Evolutionary conservation across 2,329 filamentous ascomycete genomes (phyloP).

Genomic region (Claviceps quebecensis): DNA sequence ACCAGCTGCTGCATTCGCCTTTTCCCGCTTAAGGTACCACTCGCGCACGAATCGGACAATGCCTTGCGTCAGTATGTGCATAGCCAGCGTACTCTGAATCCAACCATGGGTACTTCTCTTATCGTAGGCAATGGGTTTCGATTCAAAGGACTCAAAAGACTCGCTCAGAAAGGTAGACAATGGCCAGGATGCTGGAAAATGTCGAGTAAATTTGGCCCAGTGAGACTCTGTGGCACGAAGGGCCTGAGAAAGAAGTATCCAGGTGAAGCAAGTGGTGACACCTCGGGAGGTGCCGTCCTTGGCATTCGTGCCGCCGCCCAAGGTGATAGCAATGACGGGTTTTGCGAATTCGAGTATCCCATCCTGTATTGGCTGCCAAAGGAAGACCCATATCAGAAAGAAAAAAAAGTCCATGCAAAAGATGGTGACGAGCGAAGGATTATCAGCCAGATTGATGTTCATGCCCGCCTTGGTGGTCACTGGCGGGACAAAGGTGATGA

Average conservation of each 20-base stretch:
- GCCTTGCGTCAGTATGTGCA: constrained; percentile 63
- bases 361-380: constrained; percentile 78
- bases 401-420: constrained; percentile 73
- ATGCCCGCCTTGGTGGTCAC: constrained; percentile 63
- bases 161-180: constrained; percentile 31
- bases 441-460: constrained; percentile 75
- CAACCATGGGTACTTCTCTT: constrained; percentile 48
- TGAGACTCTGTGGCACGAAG: constrained; percentile 34
- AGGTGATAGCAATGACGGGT: constrained; percentile 79
- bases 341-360: constrained; percentile 83
- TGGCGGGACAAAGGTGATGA: constrained; percentile 81
- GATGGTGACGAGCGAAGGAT: constrained; percentile 74
- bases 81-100: constrained; percentile 54
- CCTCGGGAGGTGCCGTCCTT: constrained; percentile 57
- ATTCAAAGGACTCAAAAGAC: constrained; percentile 35
- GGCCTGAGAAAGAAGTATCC: constrained; percentile 46
- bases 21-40: constrained; percentile 50
- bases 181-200: constrained; percentile 33
- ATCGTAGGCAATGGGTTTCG: constrained; percentile 30
- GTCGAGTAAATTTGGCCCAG: constrained; percentile 31
- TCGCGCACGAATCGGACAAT: constrained; percentile 56
- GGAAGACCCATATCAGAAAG: constrained; percentile 71
- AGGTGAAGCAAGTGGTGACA: constrained; percentile 55
- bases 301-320: constrained; percentile 66
- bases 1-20: constrained; percentile 33